phyloP scores from a whole-genome alignment of 768 basidiomycete species.

The Boletales sp. region DNA sequence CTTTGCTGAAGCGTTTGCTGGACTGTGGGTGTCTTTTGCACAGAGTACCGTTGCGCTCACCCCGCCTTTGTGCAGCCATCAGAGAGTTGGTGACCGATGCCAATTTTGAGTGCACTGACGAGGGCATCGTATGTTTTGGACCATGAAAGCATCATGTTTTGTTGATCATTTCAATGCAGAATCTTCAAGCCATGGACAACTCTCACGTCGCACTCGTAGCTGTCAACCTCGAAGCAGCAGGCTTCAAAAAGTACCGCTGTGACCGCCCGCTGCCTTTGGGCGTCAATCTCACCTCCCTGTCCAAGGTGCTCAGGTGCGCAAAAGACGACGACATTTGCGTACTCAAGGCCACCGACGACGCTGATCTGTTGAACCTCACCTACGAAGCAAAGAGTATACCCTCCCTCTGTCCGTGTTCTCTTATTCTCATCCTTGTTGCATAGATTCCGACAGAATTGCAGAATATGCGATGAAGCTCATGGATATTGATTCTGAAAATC shows the following conservation, averaged over 20 bases:
- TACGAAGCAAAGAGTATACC: slow-evolving; percentile 87
- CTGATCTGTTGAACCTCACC: slow-evolving; percentile 80
- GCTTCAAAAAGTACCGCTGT: slow-evolving; percentile 88
- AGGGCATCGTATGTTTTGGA: slow-evolving; percentile 67
- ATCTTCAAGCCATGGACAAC: slow-evolving; percentile 99
- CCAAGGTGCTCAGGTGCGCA: slow-evolving; percentile 95
- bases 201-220: slow-evolving; percentile 97
- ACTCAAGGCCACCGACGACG: slow-evolving; percentile 88
- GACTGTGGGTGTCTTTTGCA: slow-evolving; percentile 58
- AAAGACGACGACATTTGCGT: slow-evolving; percentile 93
- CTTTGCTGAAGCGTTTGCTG: slow-evolving; percentile 86
- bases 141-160: neutral
- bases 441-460: slow-evolving; percentile 89
- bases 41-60: neutral
- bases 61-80: slow-evolving; percentile 57
- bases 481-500: slow-evolving; percentile 96
- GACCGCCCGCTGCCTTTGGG: slow-evolving; percentile 93
- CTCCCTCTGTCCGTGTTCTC: neutral
- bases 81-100: slow-evolving; percentile 97
- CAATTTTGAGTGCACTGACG: slow-evolving; percentile 96
- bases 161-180: slow-evolving; percentile 34
- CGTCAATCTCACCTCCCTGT: slow-evolving; percentile 81
- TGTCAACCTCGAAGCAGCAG: slow-evolving; percentile 72
- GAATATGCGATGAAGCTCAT: slow-evolving; percentile 99
- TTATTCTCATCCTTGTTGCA: neutral